phyloP scores from a whole-genome alignment of 805 yeast species.

The Cyberlindnera misumaiensis region DNA sequence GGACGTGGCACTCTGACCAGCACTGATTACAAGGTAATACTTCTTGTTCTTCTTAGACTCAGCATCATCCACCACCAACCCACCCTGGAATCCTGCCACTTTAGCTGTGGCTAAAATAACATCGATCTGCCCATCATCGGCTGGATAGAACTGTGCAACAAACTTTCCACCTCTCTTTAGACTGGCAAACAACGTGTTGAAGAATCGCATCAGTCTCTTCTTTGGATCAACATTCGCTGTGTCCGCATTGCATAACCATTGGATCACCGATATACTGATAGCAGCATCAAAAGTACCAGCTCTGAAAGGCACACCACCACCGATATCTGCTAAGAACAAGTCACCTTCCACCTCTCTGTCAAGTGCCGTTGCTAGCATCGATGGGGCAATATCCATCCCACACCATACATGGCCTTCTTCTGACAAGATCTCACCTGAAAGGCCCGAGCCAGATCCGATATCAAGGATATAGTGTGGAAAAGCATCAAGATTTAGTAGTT shows the following conservation, averaged over 20 bases:
- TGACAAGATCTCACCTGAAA: slow-evolving; percentile 86
- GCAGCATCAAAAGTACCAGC: slow-evolving; percentile 98
- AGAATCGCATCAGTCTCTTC: slow-evolving; percentile 70
- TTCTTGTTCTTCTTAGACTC: slow-evolving; percentile 89
- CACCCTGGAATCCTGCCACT: slow-evolving; percentile 94
- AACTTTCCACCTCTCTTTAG: slow-evolving; percentile 93
- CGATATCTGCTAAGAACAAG: slow-evolving; percentile 85
- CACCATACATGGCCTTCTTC: slow-evolving; percentile 94
- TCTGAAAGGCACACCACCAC: slow-evolving; percentile 88
- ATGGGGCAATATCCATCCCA: slow-evolving; percentile 94
- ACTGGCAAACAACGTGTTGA: slow-evolving; percentile 80
- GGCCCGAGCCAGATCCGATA: slow-evolving; percentile 96
- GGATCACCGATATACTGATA: slow-evolving; percentile 88
- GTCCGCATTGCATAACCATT: slow-evolving; percentile 98
- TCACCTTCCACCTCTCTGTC: slow-evolving; percentile 94
- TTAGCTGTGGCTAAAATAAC: slow-evolving; percentile 79
- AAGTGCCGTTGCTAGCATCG: slow-evolving; percentile 91
- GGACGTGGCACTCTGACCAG: slow-evolving; percentile 70
- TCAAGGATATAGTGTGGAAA: slow-evolving; percentile 65
- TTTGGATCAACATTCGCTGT: slow-evolving; percentile 76
- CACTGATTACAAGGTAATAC: slow-evolving; percentile 82
- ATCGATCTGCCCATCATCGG: slow-evolving; percentile 78
- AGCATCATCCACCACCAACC: slow-evolving; percentile 88
- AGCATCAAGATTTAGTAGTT: slow-evolving; percentile 63
- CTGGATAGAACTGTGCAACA: slow-evolving; percentile 95